These are phyloP conservation scores for Spathaspora girioi DNA, from an alignment of 805 yeast species.

Conservation along the genomic window DNA sequence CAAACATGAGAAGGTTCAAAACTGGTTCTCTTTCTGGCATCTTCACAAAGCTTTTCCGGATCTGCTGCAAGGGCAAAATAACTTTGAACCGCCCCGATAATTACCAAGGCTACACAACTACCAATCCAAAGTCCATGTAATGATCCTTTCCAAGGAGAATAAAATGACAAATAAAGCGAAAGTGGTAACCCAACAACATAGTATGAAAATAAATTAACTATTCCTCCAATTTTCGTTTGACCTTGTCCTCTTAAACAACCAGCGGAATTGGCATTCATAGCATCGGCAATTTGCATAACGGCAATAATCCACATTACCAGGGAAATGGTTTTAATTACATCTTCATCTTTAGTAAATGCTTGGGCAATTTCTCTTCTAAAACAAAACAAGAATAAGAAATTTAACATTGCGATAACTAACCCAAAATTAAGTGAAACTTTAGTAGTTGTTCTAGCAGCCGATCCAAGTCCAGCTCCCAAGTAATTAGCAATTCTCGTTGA, in stretches of 20 bases:
- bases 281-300: slow-evolving; percentile 67
- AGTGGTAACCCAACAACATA: slow-evolving; percentile 63
- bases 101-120: slow-evolving; percentile 47
- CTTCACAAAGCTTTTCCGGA: slow-evolving; percentile 32
- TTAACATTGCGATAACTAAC: slow-evolving; percentile 27
- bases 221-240: slow-evolving; percentile 60
- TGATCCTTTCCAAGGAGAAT: slow-evolving; percentile 41
- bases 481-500: slow-evolving; percentile 57
- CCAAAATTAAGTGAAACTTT: slow-evolving; percentile 37
- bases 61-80: slow-evolving; percentile 32
- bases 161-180: slow-evolving; percentile 52
- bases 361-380: slow-evolving; percentile 33
- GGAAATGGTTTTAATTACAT: slow-evolving; percentile 49
- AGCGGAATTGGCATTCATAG: slow-evolving; percentile 66
- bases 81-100: slow-evolving; percentile 46
- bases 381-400: slow-evolving; percentile 25
- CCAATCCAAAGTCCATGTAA: slow-evolving; percentile 67
- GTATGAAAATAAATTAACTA: slow-evolving; percentile 53
- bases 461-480: slow-evolving; percentile 44
- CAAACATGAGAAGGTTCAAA: slow-evolving; percentile 8
- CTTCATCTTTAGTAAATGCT: slow-evolving; percentile 58
- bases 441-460: slow-evolving; percentile 33
- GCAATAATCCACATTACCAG: slow-evolving; percentile 61
- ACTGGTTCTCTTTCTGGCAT: slow-evolving; percentile 34
- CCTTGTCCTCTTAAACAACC: slow-evolving; percentile 81